These are phyloP conservation scores for Elongisporangium undulatum DNA, from an alignment of 352 stramenopile species.

Conservation along the genomic window DNA sequence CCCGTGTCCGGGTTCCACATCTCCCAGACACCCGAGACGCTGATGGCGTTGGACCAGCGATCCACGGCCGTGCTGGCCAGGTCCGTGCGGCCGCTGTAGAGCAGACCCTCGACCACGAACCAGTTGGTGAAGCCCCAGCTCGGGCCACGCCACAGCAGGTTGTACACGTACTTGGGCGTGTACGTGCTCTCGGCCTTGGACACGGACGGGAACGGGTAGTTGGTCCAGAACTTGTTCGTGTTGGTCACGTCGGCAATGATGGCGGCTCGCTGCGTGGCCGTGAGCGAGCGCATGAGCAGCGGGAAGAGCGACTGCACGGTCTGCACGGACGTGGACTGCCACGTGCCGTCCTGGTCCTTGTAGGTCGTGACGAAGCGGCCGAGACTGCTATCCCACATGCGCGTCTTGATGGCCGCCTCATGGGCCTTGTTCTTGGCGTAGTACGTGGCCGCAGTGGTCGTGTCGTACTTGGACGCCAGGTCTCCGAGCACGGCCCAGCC, in stretches of 20 bases:
- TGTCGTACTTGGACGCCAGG: constrained; percentile 12
- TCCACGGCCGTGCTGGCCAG: constrained; percentile 13
- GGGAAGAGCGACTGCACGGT: constrained; percentile 14
- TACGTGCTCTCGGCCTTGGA: constrained; percentile 15
- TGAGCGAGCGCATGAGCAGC: constrained; percentile 15
- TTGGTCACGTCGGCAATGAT: constrained; percentile 13
- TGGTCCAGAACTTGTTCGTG: constrained; percentile 13
- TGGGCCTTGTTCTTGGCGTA: constrained; percentile 14
- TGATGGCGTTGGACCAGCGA: constrained; percentile 12
- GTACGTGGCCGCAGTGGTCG: constrained; percentile 8
- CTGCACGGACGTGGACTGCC: constrained; percentile 15
- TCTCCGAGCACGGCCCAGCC: constrained; percentile 14
- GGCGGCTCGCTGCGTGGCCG: constrained; percentile 5
- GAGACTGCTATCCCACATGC: constrained; percentile 14
- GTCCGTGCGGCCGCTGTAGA: constrained; percentile 9
- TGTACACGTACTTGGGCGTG: constrained; percentile 17
- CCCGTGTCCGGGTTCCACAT: constrained; percentile 19
- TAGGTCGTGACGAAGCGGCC: constrained; percentile 16
- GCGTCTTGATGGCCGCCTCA: constrained; percentile 8
- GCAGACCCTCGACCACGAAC: constrained; percentile 16
- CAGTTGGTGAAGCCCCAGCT: constrained; percentile 19
- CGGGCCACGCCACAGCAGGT: constrained; percentile 13
- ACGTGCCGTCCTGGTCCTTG: constrained; percentile 18
- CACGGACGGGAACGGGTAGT: constrained; percentile 17
- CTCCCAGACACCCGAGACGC: constrained; percentile 12